Evolutionary conservation across 2,329 filamentous ascomycete species (phyloP), one percentile per base, ranked within the genome.

Genomic region (Atkinsonella hypoxylon): DNA sequence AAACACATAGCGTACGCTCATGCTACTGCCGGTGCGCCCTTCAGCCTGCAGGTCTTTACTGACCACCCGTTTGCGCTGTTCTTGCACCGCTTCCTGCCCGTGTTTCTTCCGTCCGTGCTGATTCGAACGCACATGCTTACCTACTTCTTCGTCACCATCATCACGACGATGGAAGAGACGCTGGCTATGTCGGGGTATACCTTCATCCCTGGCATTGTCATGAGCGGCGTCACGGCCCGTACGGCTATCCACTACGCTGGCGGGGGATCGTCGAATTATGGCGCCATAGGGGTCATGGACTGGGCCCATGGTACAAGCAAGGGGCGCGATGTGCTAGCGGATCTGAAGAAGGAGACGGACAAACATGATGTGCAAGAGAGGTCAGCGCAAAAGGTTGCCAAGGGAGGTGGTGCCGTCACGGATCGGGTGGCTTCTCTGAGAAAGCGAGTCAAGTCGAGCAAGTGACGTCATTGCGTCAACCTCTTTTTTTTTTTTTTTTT

Each of bases 41-140:
- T 79, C 64, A 77, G 81, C 26, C 73, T 88, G 22, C 70, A 76
- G 42, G 73, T 83, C 9, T 77, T 81, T 54, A 79, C 84, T 52
- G 83, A 89, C 63, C 83, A 89, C 60, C 85, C 85, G 0, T 55
- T 80, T 0, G 75, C 81, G 1, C 76, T 84, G 45, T 66, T 88
- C 7, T 64, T 87, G 1, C 73, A 77, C 54, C 78, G 77, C 45
- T 80, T 85, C 61, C 52, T 85, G 1, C 85, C 85, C 0, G 65
- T 81, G 7, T 85, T 85, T 61, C 64, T 87, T 0, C 82, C 85
- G 1, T 77, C 83, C 1, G 66, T 82, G 18, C 56, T 77, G n/a
- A 71, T 87, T 40, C 80, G 81, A 9, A 81, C 83, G 36, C 85
- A 89, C 62, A 73, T 88, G 4, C 70, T 89, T n/a, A 87, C 82